Percentiles rank a stretch among this genome's conserved stretches.
phyloP scores from a whole-genome alignment of 108 stramenopile genomes.

The Skeletonema tropicum region DNA sequence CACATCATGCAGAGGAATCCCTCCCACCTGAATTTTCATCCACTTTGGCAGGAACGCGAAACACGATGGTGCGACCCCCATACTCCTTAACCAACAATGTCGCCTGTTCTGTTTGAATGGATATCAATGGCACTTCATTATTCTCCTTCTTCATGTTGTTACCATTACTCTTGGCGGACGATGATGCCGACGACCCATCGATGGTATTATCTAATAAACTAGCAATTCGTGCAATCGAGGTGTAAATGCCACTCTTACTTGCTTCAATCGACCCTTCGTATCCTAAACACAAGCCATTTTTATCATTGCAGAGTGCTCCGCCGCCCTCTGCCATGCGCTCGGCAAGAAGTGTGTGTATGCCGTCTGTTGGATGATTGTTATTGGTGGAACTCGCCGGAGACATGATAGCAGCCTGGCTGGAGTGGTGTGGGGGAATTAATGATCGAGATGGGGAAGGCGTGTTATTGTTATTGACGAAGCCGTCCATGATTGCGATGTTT shows the following conservation, averaged over 20 bases:
- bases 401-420: background rate
- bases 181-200: conserved; percentile 23
- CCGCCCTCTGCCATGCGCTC: conserved; percentile 32
- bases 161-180: background rate
- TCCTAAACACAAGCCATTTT: conserved; percentile 61
- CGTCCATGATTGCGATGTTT: background rate
- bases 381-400: background rate
- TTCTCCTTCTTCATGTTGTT: background rate
- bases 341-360: conserved; percentile 28
- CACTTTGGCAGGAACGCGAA: conserved; percentile 52
- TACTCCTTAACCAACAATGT: conserved; percentile 74
- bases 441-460: background rate
- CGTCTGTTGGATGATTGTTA: conserved; percentile 2
- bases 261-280: conserved; percentile 55
- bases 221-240: conserved; percentile 63
- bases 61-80: conserved; percentile 61
- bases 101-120: conserved; percentile 63
- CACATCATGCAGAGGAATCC: too few species aligned
- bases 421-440: background rate
- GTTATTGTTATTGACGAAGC: background rate
- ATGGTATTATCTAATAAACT: conserved; percentile 44
- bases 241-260: conserved; percentile 56
- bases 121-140: conserved; percentile 57
- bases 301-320: conserved; percentile 67
- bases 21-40: background rate